phyloP scores from a whole-genome alignment of 352 stramenopile species.

The Elongisporangium undulatum region DNA sequence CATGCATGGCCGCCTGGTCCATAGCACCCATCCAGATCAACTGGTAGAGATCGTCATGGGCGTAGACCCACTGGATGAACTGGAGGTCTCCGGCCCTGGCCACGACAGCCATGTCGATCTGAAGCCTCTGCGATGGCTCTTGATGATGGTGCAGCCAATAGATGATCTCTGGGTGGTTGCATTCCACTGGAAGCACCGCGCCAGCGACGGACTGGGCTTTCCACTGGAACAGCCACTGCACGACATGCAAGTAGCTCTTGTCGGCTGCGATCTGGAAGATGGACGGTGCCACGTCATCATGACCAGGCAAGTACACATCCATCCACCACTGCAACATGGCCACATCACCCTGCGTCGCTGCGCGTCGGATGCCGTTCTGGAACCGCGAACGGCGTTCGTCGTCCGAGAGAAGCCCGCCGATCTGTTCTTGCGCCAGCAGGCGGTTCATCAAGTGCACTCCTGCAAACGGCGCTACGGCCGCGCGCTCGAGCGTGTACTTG shows the following conservation, averaged over 20 bases:
- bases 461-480: constrained; percentile 13
- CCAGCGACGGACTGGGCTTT: not conserved
- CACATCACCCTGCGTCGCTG: not conserved
- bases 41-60: constrained; percentile 3
- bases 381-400: constrained; percentile 1
- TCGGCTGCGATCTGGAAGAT: constrained; percentile 9
- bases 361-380: not conserved
- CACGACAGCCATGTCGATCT: not conserved
- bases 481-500: constrained; percentile 19
- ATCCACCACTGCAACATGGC: not conserved
- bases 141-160: not conserved
- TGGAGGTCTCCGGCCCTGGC: constrained; percentile 5
- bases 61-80: constrained; percentile 1
- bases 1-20: constrained; percentile 18
- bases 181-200: not conserved
- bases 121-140: not conserved
- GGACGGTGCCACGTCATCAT: constrained; percentile 8
- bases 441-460: constrained; percentile 20
- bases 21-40: constrained; percentile 20
- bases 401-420: not conserved
- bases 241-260: constrained; percentile 12
- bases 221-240: constrained; percentile 19
- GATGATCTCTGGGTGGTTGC: not conserved
- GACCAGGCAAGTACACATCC: not conserved
- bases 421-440: constrained; percentile 15